These are phyloP conservation scores for Pinus tabuliformis DNA, from an alignment of 75 land plant species.

Conservation along the genomic window DNA sequence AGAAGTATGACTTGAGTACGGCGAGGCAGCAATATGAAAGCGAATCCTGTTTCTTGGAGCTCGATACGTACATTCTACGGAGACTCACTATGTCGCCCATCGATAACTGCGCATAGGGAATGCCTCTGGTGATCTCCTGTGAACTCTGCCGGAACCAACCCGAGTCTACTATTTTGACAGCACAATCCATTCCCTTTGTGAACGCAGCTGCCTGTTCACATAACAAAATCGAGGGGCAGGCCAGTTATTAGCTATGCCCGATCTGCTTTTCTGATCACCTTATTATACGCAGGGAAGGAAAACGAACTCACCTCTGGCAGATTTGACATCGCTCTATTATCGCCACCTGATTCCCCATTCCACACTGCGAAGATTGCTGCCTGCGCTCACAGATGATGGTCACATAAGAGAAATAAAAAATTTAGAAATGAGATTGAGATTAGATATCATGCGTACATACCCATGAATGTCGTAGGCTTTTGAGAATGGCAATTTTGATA, in stretches of 20 bases:
- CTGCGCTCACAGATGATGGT: background rate
- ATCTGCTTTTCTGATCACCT: background rate
- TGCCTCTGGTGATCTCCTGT: background rate
- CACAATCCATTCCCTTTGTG: background rate
- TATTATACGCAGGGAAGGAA: background rate
- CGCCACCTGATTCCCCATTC: too few relatives aligned
- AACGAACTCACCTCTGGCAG: background rate
- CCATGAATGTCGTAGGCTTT: background rate
- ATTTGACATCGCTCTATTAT: background rate
- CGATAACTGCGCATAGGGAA: background rate
- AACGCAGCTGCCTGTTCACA: background rate
- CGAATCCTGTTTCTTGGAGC: background rate
- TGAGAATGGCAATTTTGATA: background rate
- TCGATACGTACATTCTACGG: background rate
- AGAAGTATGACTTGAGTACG: conserved; percentile 9
- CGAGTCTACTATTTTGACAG: background rate
- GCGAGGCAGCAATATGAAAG: conserved; percentile 12
- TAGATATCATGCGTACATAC: background rate
- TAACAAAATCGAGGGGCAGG: background rate
- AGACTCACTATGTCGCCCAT: conserved; percentile 7
- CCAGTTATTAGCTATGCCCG: background rate
- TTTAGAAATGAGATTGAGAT: background rate
- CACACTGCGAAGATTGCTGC: background rate
- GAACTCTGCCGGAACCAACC: background rate
- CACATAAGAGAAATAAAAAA: background rate